Evolutionary conservation across 1,139 yeast genomes (phyloP).

Genomic region (Pichia sp.): DNA sequence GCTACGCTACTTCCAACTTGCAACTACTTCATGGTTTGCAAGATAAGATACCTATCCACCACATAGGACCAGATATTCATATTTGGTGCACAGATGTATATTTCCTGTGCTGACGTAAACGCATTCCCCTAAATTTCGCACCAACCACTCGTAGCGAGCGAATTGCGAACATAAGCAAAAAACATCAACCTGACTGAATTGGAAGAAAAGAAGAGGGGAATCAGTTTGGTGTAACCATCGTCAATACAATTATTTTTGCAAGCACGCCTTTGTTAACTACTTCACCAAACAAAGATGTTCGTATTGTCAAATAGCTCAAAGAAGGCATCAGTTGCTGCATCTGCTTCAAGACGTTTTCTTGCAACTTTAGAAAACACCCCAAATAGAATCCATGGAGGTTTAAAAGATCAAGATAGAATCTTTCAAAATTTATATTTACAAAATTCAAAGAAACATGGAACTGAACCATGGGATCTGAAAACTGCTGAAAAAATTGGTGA

Average conservation of each 20-base stretch:
- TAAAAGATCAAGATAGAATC: slow-evolving; percentile 75
- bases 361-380: slow-evolving; percentile 33
- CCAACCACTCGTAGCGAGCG: slow-evolving; percentile 9
- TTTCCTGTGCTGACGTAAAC: slow-evolving; percentile 3
- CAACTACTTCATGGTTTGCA: no score
- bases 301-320: slow-evolving; percentile 5
- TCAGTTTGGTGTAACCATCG: no score
- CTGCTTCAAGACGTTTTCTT: slow-evolving; percentile 15
- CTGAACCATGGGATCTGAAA: slow-evolving; percentile 67
- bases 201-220: background rate
- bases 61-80: no score
- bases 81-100: slow-evolving; percentile 6
- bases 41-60: no score
- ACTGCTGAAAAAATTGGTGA: slow-evolving; percentile 76
- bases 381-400: slow-evolving; percentile 63
- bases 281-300: slow-evolving; percentile 5
- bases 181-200: background rate
- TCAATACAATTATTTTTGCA: no score
- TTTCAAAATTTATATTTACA: slow-evolving; percentile 65
- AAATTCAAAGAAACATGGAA: slow-evolving; percentile 33
- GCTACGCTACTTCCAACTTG: no score
- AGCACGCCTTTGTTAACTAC: background rate
- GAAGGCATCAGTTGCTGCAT: background rate
- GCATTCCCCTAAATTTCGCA: background rate
- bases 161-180: slow-evolving; percentile 1